Evolutionary conservation across 2,329 filamentous ascomycete species (phyloP).

Genomic region (Penicillium sp.): DNA sequence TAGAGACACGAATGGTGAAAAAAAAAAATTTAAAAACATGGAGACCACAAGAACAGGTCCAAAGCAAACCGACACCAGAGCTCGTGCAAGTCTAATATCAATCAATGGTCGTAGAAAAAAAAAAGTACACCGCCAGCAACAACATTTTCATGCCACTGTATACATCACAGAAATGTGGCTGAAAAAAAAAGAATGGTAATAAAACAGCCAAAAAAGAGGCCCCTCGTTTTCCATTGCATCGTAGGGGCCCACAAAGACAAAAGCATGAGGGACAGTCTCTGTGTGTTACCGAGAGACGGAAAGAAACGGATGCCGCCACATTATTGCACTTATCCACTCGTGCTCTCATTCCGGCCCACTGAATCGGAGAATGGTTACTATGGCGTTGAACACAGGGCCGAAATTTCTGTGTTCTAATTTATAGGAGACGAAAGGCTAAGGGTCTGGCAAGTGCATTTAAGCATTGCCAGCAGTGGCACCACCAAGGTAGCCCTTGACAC

Average conservation of each 20-base stretch:
- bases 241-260: constrained; percentile 14
- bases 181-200: constrained; percentile 15
- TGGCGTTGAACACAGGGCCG: background rate
- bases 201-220: constrained; percentile 10
- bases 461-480: constrained; percentile 35
- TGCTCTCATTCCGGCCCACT: background rate
- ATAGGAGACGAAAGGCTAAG: constrained; percentile 3
- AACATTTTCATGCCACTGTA: constrained; percentile 11
- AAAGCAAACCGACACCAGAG: constrained; percentile 28
- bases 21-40: constrained; percentile 8
- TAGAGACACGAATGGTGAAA: constrained; percentile 19
- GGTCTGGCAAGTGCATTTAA: constrained; percentile 20
- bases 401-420: background rate
- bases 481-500: constrained; percentile 39
- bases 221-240: constrained; percentile 9
- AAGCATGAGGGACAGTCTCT: constrained; percentile 37
- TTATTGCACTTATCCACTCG: background rate
- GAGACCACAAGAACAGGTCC: constrained; percentile 8
- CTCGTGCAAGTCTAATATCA: constrained; percentile 29
- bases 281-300: constrained; percentile 31
- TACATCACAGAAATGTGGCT: constrained; percentile 16
- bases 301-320: background rate
- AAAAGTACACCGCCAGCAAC: constrained; percentile 17
- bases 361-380: background rate
- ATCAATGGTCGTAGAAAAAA: constrained; percentile 23